Percentiles rank a stretch among this genome's conserved stretches.
These are phyloP conservation scores for Lachnellula suecica DNA, from an alignment of 2,329 filamentous ascomycete species.

Conservation along the genomic window DNA sequence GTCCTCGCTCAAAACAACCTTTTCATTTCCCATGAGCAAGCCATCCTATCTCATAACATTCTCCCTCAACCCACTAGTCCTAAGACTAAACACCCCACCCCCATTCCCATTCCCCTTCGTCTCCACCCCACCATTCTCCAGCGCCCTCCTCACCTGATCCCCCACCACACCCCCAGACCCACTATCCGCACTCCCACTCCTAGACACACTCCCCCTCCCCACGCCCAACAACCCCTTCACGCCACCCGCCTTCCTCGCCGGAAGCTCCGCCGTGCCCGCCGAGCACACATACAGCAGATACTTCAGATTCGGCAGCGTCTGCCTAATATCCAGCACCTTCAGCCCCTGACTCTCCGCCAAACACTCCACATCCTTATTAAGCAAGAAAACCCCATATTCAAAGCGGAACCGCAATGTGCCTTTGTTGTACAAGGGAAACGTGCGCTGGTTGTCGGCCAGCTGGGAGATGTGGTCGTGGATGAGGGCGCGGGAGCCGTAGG, in stretches of 20 bases:
- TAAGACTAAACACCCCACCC: slow-evolving; percentile 23
- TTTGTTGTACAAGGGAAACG: slow-evolving; percentile 79
- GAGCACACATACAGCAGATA: slow-evolving; percentile 89
- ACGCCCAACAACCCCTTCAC: slow-evolving; percentile 58
- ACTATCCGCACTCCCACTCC: slow-evolving; percentile 31
- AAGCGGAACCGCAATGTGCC: slow-evolving; percentile 81
- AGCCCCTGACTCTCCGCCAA: slow-evolving; percentile 66
- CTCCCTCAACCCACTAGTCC: slow-evolving; percentile 34
- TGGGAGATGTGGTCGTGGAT: slow-evolving; percentile 74
- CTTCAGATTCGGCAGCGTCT: slow-evolving; percentile 90
- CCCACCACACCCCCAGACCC: slow-evolving; percentile 2
- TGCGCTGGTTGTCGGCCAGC: slow-evolving; percentile 48
- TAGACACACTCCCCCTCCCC: slow-evolving; percentile 21
- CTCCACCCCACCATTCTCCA: slow-evolving; percentile 6
- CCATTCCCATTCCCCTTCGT: slow-evolving; percentile 14
- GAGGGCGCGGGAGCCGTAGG: slow-evolving; percentile 71
- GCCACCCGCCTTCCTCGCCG: slow-evolving; percentile 60
- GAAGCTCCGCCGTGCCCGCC: slow-evolving; percentile 66
- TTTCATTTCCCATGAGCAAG: neutral
- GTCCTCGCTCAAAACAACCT: neutral
- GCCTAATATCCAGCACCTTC: slow-evolving; percentile 82
- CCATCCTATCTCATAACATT: slow-evolving; percentile 19
- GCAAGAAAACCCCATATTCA: slow-evolving; percentile 93
- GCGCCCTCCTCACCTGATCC: neutral
- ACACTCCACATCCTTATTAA: slow-evolving; percentile 90